Evolutionary conservation across 2,329 filamentous ascomycete species (phyloP), one percentile per base, ranked within the genome.

Genomic region (Colletotrichum endophyticum): DNA sequence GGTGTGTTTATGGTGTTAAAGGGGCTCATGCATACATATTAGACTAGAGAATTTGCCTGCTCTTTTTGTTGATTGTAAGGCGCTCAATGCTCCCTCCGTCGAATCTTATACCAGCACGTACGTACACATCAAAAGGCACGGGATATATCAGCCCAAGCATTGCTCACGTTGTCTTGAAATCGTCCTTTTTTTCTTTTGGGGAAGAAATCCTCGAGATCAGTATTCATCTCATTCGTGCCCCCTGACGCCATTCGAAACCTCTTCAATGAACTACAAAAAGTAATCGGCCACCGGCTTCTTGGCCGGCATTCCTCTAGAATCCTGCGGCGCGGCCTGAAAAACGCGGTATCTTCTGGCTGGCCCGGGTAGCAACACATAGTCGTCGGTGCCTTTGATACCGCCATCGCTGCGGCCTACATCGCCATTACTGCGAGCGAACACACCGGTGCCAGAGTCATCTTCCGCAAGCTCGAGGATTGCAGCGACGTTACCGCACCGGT

Each of bases 231-330:
- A 53, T 22, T 53, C 44, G 44, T 53, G 44, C n/a, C n/a, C 12
- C 44, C 44, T 53, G 44, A 53, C 44, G 44, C 44, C 44, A 53
- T 53, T 53, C n/a, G 44, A 53, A 22, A 53, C n/a, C 44, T 22
- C 44, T 53, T 53, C 11, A 11, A 22, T 25, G 13, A 7, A 56
- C 84, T 84, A 93, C 86, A 99, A 88, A 85, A 99, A 99, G 88
- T 99, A 99, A 86, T 99, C 96, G 16, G 96, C 96, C 70, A 98
- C 95, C 5, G 97, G 97, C 86, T 99, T 99, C 91, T 99, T 99
- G 5, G 97, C 97, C 75, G 97, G 97, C 97, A 99, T 99, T 6
- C 97, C 97, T 81, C 97, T 91, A 3, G 94, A 96, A 84, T 99
- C 97, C 87, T 99, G 97, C 69, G 97, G 96, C 70, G 97, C 97